These are phyloP conservation scores for Metarhizium album DNA, from an alignment of 2,329 filamentous ascomycete species.

Conservation along the genomic window DNA sequence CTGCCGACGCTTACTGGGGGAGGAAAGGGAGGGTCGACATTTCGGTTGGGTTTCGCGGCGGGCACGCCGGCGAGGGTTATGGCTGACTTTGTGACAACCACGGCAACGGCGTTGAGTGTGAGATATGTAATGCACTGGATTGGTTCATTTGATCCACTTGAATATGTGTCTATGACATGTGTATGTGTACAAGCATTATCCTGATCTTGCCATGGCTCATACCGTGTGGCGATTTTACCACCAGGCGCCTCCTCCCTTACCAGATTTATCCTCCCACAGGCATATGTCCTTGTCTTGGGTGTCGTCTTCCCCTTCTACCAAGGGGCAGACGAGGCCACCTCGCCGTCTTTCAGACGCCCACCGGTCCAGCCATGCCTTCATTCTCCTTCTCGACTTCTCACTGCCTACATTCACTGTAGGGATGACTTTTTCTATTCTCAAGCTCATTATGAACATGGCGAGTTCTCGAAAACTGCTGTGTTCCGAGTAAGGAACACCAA, in stretches of 20 bases:
- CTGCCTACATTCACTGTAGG: constrained; percentile 80
- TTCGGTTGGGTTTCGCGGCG: neutral
- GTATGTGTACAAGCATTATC: neutral
- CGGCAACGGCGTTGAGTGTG: constrained; percentile 2
- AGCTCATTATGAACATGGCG: constrained; percentile 80
- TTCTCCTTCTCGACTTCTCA: constrained; percentile 43
- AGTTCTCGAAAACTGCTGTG: constrained; percentile 92
- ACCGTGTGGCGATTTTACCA: constrained; percentile 17
- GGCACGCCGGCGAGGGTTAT: neutral
- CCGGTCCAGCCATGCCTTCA: constrained; percentile 55
- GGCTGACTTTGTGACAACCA: neutral
- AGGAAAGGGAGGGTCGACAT: neutral
- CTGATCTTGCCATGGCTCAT: neutral
- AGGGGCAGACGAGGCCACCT: constrained; percentile 39
- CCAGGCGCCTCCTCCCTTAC: constrained; percentile 27
- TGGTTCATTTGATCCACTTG: neutral
- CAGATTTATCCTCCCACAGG: constrained; percentile 29
- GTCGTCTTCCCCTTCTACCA: constrained; percentile 29
- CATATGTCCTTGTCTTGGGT: constrained; percentile 15
- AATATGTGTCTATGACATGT: neutral
- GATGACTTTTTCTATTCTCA: constrained; percentile 81
- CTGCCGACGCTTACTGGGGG: neutral
- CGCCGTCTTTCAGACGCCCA: constrained; percentile 49
- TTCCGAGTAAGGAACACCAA: constrained; percentile 91
- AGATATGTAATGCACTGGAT: constrained; percentile 1